Evolutionary conservation across 2,329 filamentous ascomycete genomes (phyloP).

Genomic region (Trichophaea hybrida): DNA sequence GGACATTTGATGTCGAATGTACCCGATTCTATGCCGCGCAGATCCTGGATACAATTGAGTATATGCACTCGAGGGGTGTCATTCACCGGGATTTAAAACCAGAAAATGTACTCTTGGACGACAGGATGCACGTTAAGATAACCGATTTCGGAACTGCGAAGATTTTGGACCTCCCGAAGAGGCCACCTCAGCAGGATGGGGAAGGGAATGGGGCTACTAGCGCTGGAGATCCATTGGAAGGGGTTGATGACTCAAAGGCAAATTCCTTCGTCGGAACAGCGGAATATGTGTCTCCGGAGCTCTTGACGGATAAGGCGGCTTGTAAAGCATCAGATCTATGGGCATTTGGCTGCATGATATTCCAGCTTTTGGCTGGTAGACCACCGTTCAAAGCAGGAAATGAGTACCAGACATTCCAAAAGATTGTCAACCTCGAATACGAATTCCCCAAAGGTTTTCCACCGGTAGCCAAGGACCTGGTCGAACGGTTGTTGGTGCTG

Average conservation of each 20-base stretch:
- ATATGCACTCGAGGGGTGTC: constrained; percentile 92
- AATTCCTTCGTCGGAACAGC: constrained; percentile 95
- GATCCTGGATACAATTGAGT: constrained; percentile 89
- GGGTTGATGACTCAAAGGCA: constrained; percentile 55
- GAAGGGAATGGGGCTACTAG: constrained; percentile 31
- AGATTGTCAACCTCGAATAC: constrained; percentile 89
- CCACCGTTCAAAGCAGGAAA: constrained; percentile 93
- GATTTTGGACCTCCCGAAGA: constrained; percentile 47
- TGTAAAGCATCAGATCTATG: constrained; percentile 96
- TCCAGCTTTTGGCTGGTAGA: constrained; percentile 85
- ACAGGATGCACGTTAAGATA: constrained; percentile 95
- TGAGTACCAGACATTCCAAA: constrained; percentile 95
- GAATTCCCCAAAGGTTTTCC: constrained; percentile 86
- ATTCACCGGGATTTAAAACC: constrained; percentile 96
- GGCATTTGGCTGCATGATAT: constrained; percentile 97
- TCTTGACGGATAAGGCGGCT: constrained; percentile 91
- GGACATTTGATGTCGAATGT: constrained; percentile 90
- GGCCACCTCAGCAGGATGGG: constrained; percentile 28
- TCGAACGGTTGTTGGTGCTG: constrained; percentile 78
- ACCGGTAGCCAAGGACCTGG: constrained; percentile 66
- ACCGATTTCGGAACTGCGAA: constrained; percentile 99
- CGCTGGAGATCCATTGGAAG: constrained; percentile 39
- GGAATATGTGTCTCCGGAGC: constrained; percentile 92
- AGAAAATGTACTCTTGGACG: constrained; percentile 88
- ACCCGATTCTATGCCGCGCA: constrained; percentile 88